These are phyloP conservation scores for Fusarium paranaense DNA, from an alignment of 2,329 filamentous ascomycete genomes.

Conservation along the genomic window DNA sequence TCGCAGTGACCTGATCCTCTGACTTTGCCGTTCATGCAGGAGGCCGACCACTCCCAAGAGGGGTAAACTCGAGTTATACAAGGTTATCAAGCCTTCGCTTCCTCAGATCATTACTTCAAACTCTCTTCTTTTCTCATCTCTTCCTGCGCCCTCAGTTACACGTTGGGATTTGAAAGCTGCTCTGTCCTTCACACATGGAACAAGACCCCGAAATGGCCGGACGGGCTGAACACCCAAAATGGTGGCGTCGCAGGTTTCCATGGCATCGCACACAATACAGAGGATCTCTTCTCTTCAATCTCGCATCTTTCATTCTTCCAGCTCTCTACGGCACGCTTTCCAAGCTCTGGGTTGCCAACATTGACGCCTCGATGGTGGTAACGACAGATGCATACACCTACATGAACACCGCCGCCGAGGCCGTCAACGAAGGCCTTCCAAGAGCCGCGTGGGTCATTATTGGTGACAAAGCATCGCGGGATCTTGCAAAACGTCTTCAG, in stretches of 20 bases:
- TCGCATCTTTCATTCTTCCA: conserved; percentile 71
- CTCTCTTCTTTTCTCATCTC: background rate
- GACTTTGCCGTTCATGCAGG: conserved; percentile 2
- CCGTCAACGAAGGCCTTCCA: conserved; percentile 79
- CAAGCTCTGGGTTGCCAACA: conserved; percentile 78
- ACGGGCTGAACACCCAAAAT: background rate
- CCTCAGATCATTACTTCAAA: background rate
- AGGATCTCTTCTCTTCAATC: conserved; percentile 72
- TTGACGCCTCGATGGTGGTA: conserved; percentile 64
- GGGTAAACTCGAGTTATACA: background rate
- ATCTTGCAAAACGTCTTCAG: conserved; percentile 61
- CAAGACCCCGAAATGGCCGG: background rate
- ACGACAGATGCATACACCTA: conserved; percentile 70
- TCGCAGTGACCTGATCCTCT: background rate
- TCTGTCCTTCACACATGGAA: conserved; percentile 5
- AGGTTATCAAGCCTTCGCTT: background rate
- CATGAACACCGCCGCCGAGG: conserved; percentile 74
- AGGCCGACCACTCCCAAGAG: conserved; percentile 19
- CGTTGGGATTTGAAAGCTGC: background rate
- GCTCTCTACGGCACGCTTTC: conserved; percentile 75
- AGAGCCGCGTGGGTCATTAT: conserved; percentile 76
- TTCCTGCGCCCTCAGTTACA: background rate
- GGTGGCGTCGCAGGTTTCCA: conserved; percentile 2
- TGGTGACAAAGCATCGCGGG: conserved; percentile 69
- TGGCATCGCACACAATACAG: conserved; percentile 54